phyloP scores from a whole-genome alignment of 2,329 filamentous ascomycete species.

The Ceratocystis cacaofunesta region DNA sequence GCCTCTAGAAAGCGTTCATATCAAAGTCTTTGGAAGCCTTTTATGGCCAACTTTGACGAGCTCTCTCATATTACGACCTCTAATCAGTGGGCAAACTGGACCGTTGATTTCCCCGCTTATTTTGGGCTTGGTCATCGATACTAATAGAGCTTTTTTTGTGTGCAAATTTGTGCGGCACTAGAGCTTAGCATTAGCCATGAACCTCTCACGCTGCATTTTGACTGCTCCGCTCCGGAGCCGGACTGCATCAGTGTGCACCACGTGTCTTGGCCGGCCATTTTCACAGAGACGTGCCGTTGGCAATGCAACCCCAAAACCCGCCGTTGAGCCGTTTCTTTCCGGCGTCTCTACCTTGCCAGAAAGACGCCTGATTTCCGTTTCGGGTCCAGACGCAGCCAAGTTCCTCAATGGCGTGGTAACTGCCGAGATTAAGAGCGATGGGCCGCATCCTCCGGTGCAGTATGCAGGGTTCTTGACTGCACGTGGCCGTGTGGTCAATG shows the following conservation, averaged over 20 bases:
- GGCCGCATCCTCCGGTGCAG: slow-evolving; percentile 36
- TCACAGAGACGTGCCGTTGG: slow-evolving; percentile 22
- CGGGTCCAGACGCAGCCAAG: slow-evolving; percentile 62
- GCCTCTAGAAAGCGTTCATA: too few relatives aligned
- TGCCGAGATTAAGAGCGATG: slow-evolving; percentile 38
- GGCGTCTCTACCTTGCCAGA: slow-evolving; percentile 47
- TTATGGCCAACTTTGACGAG: too few relatives aligned
- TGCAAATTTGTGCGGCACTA: not conserved
- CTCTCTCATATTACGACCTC: too few relatives aligned
- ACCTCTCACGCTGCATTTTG: not conserved
- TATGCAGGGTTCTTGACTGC: slow-evolving; percentile 82
- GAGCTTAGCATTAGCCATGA: not conserved
- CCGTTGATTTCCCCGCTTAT: not conserved
- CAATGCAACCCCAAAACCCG: not conserved
- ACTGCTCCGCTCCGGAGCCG: not conserved
- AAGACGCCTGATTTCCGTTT: slow-evolving; percentile 63
- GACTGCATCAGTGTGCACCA: not conserved
- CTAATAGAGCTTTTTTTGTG: not conserved
- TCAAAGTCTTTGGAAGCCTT: too few relatives aligned
- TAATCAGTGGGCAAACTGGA: too few relatives aligned
- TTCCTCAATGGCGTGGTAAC: slow-evolving; percentile 86
- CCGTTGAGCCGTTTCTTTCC: slow-evolving; percentile 27
- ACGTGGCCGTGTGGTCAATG: slow-evolving; percentile 67
- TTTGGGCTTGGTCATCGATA: not conserved
- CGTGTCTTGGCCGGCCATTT: slow-evolving; percentile 14